Conservation (phyloP, 768 basidiomycete species). For the Lactarius trivialis region DNA sequence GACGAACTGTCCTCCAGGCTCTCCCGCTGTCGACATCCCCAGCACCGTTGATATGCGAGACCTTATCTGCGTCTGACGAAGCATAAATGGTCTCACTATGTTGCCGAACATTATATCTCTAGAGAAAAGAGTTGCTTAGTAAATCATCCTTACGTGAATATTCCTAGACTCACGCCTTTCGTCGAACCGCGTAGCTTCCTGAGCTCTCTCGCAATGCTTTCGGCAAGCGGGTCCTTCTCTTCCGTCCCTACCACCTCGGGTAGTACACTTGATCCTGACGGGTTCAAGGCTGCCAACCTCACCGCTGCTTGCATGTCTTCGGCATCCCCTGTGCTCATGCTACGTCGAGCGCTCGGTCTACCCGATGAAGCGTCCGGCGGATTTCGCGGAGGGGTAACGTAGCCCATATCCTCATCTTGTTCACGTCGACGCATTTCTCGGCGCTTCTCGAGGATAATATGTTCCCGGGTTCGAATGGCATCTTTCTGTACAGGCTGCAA, state of each 20-base stretch:
- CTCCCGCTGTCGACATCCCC: slow-evolving; percentile 78
- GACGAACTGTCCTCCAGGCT: slow-evolving; percentile 82
- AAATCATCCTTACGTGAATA: neutral
- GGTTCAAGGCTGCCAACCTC: slow-evolving; percentile 31
- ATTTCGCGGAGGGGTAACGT: slow-evolving; percentile 31
- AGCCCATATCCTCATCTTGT: slow-evolving; percentile 37
- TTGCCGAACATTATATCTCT: slow-evolving; percentile 81
- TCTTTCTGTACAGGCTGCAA: slow-evolving; percentile 53
- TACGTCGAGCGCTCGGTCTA: slow-evolving; percentile 56
- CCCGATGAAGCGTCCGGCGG: slow-evolving; percentile 12
- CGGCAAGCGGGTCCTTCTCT: slow-evolving; percentile 50
- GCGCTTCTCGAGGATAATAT: slow-evolving; percentile 64
- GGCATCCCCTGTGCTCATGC: slow-evolving; percentile 74
- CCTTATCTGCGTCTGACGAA: slow-evolving; percentile 56
- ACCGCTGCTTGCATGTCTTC: slow-evolving; percentile 32
- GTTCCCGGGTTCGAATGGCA: slow-evolving; percentile 58
- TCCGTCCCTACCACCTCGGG: slow-evolving; percentile 37
- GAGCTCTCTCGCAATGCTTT: slow-evolving; percentile 70
- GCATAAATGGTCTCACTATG: slow-evolving; percentile 75
- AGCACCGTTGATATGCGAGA: slow-evolving; percentile 63
- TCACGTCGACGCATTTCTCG: slow-evolving; percentile 54
- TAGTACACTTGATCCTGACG: slow-evolving; percentile 29
- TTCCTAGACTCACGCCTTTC: slow-evolving; percentile 36
- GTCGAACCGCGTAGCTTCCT: slow-evolving; percentile 45
- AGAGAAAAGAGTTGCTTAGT: slow-evolving; percentile 24